Conservation (phyloP, 192 early-diverging fungal genomes). For the Umbelopsis isabellina region DNA sequence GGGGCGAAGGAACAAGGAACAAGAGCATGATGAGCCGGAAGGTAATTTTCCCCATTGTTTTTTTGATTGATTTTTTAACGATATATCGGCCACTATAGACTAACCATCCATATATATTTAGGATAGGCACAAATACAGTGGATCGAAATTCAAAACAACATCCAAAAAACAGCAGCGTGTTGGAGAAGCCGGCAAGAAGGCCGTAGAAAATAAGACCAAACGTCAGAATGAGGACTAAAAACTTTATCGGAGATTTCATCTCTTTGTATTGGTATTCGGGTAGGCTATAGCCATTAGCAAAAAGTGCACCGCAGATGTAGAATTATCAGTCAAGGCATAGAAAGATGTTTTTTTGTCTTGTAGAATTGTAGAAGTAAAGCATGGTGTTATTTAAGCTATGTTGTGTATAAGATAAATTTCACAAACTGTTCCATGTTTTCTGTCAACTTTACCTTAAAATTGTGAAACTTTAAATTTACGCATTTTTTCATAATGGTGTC, state of each 20-base stretch:
- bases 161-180: slow-evolving; percentile 42
- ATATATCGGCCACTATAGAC: not conserved
- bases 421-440: no score
- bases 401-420: no score
- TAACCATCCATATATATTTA: not conserved
- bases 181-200: slow-evolving; percentile 26
- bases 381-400: no score
- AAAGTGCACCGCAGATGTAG: no score
- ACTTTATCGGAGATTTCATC: not conserved
- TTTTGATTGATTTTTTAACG: not conserved
- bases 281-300: no score
- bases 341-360: no score
- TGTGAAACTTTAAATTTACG: no score
- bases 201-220: not conserved
- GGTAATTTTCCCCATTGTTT: slow-evolving; percentile 37
- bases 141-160: slow-evolving; percentile 19
- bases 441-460: no score
- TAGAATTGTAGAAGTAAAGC: no score
- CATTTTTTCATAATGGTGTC: not conserved
- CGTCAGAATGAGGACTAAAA: not conserved
- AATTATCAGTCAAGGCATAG: no score
- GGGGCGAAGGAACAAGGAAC: slow-evolving; percentile 84
- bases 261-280: no score
- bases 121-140: slow-evolving; percentile 40
- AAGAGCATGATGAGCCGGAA: slow-evolving; percentile 73